Evolutionary conservation across 2,329 filamentous ascomycete species (phyloP).

Genomic region (Colletotrichum siamense): DNA sequence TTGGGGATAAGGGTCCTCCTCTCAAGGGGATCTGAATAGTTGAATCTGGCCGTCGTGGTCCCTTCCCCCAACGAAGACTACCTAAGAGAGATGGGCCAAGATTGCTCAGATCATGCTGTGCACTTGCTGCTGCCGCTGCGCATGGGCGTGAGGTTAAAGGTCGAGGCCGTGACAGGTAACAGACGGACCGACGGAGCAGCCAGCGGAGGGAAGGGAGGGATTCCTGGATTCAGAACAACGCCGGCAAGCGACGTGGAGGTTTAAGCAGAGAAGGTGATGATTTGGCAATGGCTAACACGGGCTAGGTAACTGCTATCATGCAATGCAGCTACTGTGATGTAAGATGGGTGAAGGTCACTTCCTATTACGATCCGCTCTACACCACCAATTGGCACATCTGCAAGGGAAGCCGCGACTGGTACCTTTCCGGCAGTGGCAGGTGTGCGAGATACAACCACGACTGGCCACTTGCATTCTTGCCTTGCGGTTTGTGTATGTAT

Average conservation of each 20-base stretch:
- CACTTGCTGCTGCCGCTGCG: not conserved
- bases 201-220: not conserved
- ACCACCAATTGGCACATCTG: not conserved
- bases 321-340: not conserved
- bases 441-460: not conserved
- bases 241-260: not conserved
- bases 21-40: not conserved
- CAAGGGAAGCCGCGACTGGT: not conserved
- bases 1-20: not conserved
- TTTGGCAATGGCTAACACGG: not conserved
- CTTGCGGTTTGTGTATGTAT: not conserved
- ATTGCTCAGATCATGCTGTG: not conserved
- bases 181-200: not conserved
- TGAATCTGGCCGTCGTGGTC: not conserved
- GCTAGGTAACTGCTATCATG: not conserved
- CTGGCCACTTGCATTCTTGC: not conserved
- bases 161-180: not conserved
- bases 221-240: not conserved
- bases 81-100: not conserved
- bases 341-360: conserved; percentile 1
- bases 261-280: not conserved
- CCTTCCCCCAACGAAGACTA: conserved; percentile 2
- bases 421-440: not conserved
- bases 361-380: not conserved
- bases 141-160: conserved; percentile 15